phyloP scores from a whole-genome alignment of 2,329 filamentous ascomycete genomes.

The Ilyonectria sp. region DNA sequence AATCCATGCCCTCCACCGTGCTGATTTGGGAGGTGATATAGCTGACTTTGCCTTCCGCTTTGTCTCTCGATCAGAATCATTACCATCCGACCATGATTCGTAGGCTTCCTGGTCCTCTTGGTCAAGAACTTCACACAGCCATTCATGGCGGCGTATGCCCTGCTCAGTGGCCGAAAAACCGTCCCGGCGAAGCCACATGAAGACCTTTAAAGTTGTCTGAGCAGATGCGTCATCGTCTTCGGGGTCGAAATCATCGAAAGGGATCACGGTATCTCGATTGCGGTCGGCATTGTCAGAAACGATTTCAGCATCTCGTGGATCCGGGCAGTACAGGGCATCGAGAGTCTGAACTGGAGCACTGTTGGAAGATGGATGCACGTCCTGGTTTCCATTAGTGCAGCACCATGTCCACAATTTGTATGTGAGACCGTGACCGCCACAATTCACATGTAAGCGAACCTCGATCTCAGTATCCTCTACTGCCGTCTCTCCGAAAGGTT shows the following conservation, averaged over 20 bases:
- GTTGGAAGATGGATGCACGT: not conserved
- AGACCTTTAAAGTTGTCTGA: not conserved
- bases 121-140: slow-evolving; percentile 5
- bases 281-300: not conserved
- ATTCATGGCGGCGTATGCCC: slow-evolving; percentile 16
- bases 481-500: not conserved
- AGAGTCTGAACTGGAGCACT: not conserved
- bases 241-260: not conserved
- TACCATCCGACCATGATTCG: not conserved
- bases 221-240: slow-evolving; percentile 7
- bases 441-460: slow-evolving; percentile 6
- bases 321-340: too few relatives aligned
- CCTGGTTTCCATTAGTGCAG: not conserved
- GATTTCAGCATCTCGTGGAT: too few relatives aligned
- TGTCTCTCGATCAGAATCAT: not conserved
- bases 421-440: not conserved
- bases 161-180: slow-evolving; percentile 14
- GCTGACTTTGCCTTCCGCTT: not conserved
- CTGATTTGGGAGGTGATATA: not conserved
- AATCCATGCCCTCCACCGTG: not conserved
- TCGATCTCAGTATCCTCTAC: slow-evolving; percentile 4
- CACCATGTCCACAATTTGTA: not conserved
- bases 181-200: slow-evolving; percentile 17
- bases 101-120: slow-evolving; percentile 1
- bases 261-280: not conserved